Conservation (phyloP, 192 early-diverging fungal genomes). For the Allomyces javanicus region DNA sequence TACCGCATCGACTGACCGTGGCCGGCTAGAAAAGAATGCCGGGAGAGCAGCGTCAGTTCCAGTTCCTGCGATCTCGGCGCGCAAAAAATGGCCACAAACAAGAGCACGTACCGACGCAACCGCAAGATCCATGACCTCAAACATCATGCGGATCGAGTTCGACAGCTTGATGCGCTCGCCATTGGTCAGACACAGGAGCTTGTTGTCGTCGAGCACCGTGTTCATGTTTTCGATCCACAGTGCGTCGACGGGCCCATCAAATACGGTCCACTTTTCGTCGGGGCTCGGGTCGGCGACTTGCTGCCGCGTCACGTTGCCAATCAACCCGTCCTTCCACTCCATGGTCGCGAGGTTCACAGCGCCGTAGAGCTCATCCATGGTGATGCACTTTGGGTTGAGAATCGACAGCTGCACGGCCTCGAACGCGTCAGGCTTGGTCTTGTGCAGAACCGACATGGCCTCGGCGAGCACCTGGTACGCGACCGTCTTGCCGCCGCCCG, state of each 20-base stretch:
- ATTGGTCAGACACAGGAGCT: slow-evolving; percentile 38
- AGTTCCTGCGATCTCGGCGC: no score
- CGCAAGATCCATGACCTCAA: slow-evolving; percentile 39
- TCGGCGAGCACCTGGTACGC: slow-evolving; percentile 32
- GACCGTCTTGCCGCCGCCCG: slow-evolving; percentile 39
- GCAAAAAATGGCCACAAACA: not conserved
- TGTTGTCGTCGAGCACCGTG: slow-evolving; percentile 43
- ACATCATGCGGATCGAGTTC: slow-evolving; percentile 39
- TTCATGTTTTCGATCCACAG: slow-evolving; percentile 48
- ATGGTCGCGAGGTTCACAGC: slow-evolving; percentile 41
- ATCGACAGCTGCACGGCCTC: slow-evolving; percentile 32
- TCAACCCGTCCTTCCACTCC: slow-evolving; percentile 44
- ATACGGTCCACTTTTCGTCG: slow-evolving; percentile 43
- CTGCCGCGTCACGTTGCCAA: slow-evolving; percentile 26
- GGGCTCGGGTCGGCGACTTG: slow-evolving; percentile 29
- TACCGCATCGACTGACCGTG: slow-evolving; percentile 37
- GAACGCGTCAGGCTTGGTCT: slow-evolving; percentile 15
- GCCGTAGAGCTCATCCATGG: slow-evolving; percentile 40
- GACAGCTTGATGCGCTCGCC: slow-evolving; percentile 42
- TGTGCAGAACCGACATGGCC: slow-evolving; percentile 18
- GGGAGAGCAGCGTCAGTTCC: no score
- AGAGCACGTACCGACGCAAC: slow-evolving; percentile 20
- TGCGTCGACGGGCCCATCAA: slow-evolving; percentile 39
- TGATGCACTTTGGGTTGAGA: slow-evolving; percentile 39
- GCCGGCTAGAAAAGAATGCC: slow-evolving; percentile 11